phyloP scores from a whole-genome alignment of 2,329 filamentous ascomycete genomes.

The Microcyclospora pomicola region DNA sequence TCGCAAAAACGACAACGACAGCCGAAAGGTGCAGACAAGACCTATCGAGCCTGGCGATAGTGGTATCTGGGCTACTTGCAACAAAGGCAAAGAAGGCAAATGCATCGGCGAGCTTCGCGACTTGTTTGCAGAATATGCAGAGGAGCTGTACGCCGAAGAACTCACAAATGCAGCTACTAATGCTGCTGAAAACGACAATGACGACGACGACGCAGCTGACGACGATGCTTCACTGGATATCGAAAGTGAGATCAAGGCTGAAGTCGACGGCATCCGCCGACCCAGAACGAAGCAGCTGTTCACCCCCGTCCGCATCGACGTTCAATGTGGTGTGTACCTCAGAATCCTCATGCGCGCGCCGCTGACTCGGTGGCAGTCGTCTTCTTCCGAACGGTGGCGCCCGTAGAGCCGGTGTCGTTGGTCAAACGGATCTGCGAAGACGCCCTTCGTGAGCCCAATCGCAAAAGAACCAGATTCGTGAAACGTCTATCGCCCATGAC shows the following conservation, averaged over 20 bases:
- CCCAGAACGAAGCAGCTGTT: conserved; percentile 37
- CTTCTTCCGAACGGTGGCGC: conserved; percentile 43
- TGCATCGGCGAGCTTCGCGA: conserved; percentile 53
- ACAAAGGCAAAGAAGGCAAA: conserved; percentile 55
- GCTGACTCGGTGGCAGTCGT: conserved; percentile 31
- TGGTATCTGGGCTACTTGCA: conserved; percentile 68
- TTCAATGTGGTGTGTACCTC: conserved; percentile 37
- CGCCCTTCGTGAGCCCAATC: conserved; percentile 36
- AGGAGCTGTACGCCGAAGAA: conserved; percentile 38
- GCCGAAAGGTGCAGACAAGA: conserved; percentile 13
- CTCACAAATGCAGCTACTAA: conserved; percentile 16
- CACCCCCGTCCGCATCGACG: conserved; percentile 39
- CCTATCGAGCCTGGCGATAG: conserved; percentile 52
- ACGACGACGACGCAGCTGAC: conserved; percentile 24
- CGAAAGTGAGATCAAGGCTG: conserved; percentile 56
- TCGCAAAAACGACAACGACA: conserved; percentile 17
- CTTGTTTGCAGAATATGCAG: conserved; percentile 53
- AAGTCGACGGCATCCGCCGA: conserved; percentile 51
- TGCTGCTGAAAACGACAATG: conserved; percentile 12
- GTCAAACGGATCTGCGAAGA: conserved; percentile 46
- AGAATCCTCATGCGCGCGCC: not conserved
- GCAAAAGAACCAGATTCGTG: conserved; percentile 43
- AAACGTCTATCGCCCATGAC: conserved; percentile 48
- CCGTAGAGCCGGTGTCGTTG: conserved; percentile 46
- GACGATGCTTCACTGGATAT: conserved; percentile 41